Evolutionary conservation across 2,329 filamentous ascomycete genomes (phyloP), one percentile per base, ranked within the genome.

Genomic region (Apiospora sp.): DNA sequence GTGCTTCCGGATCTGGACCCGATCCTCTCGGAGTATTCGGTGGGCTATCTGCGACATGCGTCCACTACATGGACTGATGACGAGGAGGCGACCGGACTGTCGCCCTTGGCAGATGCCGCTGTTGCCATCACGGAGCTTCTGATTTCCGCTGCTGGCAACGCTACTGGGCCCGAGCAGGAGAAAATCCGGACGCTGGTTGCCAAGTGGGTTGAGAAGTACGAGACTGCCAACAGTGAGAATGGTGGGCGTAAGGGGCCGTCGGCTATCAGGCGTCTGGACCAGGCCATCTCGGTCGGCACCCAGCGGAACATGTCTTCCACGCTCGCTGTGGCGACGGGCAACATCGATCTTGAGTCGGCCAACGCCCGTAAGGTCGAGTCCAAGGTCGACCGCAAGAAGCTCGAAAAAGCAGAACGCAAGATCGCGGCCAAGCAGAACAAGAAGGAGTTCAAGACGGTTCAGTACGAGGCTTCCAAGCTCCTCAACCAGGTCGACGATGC

Each of bases 341-440:
- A 88, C 73, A 94, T 99, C 51, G 96, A 99, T 80, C 88, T 99
- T 37, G 96, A 99, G 83, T 97, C 96, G 72, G 95, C 95, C 80
- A 97, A 97, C 81, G 88, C 91, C 51, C 90, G 96, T 79, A 98
- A 98, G 85, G 94, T 99, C 73, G 96, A 99, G 86, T 98, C 96
- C 79, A 94, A 96, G 82, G 96, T 99, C 74, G 96, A 99, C 85
- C 92, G 92, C 81, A 99, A 98, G 92, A 99, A 99, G 88, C 91
- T 99, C 27, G 96, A 99, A 84, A 99, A 99, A 86, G 96, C 96
- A 1, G 96, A 99, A 85, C 90, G 94, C 76, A 99, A 99, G 87
- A 96, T 99, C 81, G 94, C 95, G 68, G 95, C 95, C 79, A 99
- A 99, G 87, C 96, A 98, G 86, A 96, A 95, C 86, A 97, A 97